Conservation (phyloP, 2,329 filamentous ascomycete genomes). For the Talaromyces sp. region DNA sequence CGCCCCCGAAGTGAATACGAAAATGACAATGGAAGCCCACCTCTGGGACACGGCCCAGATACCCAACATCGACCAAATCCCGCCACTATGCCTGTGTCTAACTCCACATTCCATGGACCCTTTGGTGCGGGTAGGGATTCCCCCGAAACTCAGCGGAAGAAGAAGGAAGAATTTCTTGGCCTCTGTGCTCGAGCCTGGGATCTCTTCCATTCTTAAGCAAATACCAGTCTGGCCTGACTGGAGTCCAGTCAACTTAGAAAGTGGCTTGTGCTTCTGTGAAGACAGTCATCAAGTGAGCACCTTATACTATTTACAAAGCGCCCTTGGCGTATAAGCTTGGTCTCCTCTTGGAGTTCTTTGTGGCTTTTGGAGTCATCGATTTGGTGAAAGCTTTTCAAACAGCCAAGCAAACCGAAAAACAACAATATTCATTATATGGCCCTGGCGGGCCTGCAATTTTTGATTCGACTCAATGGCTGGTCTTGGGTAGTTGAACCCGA, state of each 20-base stretch:
- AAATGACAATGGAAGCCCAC: conserved; percentile 79
- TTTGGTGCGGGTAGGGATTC: conserved; percentile 82
- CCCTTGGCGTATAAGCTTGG: background rate
- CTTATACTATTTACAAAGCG: background rate
- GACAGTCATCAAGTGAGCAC: background rate
- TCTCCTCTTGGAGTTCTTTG: background rate
- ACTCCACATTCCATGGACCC: conserved; percentile 61
- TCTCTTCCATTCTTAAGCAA: conserved; percentile 81
- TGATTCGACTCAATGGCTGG: conserved; percentile 1
- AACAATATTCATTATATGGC: background rate
- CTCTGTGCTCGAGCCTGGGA: conserved; percentile 94
- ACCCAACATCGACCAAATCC: conserved; percentile 43
- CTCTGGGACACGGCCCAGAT: conserved; percentile 73
- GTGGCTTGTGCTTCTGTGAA: background rate
- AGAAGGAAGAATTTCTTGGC: conserved; percentile 89
- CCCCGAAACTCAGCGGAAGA: conserved; percentile 78
- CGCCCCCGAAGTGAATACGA: conserved; percentile 90
- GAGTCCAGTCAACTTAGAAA: background rate
- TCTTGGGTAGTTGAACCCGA: conserved; percentile 16
- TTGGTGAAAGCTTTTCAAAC: background rate
- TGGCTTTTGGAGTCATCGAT: background rate
- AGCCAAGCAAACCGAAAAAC: background rate
- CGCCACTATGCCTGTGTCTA: conserved; percentile 29
- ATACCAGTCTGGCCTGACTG: background rate
- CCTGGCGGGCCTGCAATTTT: background rate